These are phyloP conservation scores for Russula compacta DNA, from an alignment of 768 basidiomycete species.

Conservation along the genomic window DNA sequence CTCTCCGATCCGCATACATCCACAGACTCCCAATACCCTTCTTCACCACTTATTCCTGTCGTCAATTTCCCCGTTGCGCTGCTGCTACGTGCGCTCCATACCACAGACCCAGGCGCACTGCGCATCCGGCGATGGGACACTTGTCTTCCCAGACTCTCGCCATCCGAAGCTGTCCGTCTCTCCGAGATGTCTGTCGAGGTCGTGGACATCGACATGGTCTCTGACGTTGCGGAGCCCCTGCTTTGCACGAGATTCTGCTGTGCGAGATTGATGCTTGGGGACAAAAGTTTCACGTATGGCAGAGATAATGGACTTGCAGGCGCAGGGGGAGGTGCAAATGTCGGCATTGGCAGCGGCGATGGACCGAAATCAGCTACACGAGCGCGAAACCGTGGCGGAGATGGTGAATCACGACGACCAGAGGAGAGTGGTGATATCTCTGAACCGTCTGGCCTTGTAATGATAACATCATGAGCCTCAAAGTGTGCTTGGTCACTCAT, in stretches of 20 bases:
- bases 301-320: slow-evolving; percentile 6
- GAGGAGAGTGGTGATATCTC: slow-evolving; percentile 8
- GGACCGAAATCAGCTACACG: not conserved
- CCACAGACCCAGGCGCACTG: slow-evolving; percentile 17
- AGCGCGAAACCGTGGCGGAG: not conserved
- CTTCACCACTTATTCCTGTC: slow-evolving; percentile 8
- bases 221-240: slow-evolving; percentile 13
- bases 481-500: slow-evolving; percentile 2
- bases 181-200: slow-evolving; percentile 10
- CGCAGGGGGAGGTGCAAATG: slow-evolving; percentile 15
- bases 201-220: slow-evolving; percentile 15
- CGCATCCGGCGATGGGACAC: slow-evolving; percentile 17
- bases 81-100: slow-evolving; percentile 16
- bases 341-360: slow-evolving; percentile 11
- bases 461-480: slow-evolving; percentile 14
- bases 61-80: slow-evolving; percentile 8
- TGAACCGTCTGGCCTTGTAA: slow-evolving; percentile 17
- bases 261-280: slow-evolving; percentile 17
- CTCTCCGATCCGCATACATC: slow-evolving; percentile 15
- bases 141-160: slow-evolving; percentile 4
- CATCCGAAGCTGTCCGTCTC: slow-evolving; percentile 3
- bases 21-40: slow-evolving; percentile 20
- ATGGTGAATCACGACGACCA: slow-evolving; percentile 5
- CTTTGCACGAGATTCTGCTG: slow-evolving; percentile 14
- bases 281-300: slow-evolving; percentile 16